These are phyloP conservation scores for Didymellaceae sp. DNA, from an alignment of 2,329 filamentous ascomycete genomes.

Conservation along the genomic window DNA sequence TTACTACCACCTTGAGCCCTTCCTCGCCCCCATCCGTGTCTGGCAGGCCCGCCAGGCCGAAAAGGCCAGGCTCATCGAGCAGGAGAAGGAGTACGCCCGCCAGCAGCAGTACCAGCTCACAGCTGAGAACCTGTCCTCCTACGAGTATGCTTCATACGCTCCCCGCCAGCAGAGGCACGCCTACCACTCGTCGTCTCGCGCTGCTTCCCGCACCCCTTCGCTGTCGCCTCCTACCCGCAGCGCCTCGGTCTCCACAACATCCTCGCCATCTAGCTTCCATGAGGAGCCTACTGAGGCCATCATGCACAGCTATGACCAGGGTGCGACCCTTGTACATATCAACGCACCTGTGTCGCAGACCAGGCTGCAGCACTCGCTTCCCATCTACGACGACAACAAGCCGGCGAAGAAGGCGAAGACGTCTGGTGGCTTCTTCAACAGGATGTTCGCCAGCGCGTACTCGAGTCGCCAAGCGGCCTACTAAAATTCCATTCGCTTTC, in stretches of 20 bases:
- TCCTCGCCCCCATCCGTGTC: conserved; percentile 82
- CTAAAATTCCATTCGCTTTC: conserved; percentile 37
- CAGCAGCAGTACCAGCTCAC: conserved; percentile 47
- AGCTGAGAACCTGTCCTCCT: conserved; percentile 36
- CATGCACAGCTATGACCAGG: conserved; percentile 51
- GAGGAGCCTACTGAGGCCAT: conserved; percentile 37
- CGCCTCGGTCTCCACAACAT: conserved; percentile 44
- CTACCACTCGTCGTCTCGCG: conserved; percentile 42
- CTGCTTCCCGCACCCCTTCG: conserved; percentile 56
- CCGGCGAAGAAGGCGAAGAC: conserved; percentile 50
- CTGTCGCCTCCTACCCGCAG: conserved; percentile 56
- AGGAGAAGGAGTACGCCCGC: conserved; percentile 49
- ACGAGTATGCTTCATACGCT: conserved; percentile 44
- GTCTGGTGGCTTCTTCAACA: conserved; percentile 47
- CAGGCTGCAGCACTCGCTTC: conserved; percentile 40
- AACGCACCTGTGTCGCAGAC: conserved; percentile 13
- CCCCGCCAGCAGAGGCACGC: conserved; percentile 23
- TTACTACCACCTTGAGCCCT: conserved; percentile 83
- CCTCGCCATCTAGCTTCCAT: conserved; percentile 45
- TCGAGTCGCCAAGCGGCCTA: conserved; percentile 38
- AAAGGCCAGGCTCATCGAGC: conserved; percentile 57
- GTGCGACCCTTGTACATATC: conserved; percentile 55
- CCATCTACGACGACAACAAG: conserved; percentile 49
- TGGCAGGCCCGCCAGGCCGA: conserved; percentile 62
- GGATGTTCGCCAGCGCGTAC: conserved; percentile 44